Conservation (phyloP, 306 rosid species). For the Crataegus laevigata region DNA sequence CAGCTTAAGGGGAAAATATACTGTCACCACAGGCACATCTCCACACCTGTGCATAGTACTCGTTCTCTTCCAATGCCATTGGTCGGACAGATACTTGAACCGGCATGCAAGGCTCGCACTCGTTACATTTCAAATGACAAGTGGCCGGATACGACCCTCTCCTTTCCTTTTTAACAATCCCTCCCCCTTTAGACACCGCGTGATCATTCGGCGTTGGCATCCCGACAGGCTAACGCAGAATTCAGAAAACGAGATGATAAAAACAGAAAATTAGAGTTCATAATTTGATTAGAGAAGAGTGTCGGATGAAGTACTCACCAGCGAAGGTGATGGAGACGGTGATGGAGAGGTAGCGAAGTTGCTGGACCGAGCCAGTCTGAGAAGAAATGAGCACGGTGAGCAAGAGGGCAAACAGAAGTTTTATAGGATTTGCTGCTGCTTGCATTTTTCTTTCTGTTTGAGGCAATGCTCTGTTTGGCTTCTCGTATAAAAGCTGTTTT, state of each 20-base stretch:
- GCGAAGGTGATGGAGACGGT: conserved; percentile 47
- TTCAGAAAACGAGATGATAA: background rate
- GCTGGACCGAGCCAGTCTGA: conserved; percentile 14
- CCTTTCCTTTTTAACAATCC: background rate
- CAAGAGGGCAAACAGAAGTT: conserved; percentile 3
- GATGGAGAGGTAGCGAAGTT: conserved; percentile 26
- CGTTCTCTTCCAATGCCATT: conserved; percentile 27
- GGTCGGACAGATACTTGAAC: conserved; percentile 49
- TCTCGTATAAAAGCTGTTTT: background rate
- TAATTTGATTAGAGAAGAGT: background rate
- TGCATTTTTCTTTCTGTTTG: conserved; percentile 13
- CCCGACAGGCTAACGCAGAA: conserved; percentile 18
- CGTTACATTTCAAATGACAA: conserved; percentile 47
- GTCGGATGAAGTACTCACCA: conserved; percentile 17
- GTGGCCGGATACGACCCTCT: conserved; percentile 42
- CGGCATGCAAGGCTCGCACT: conserved; percentile 52
- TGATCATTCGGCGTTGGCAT: background rate
- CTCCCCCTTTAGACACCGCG: background rate
- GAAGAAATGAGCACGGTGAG: conserved; percentile 15
- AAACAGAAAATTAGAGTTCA: background rate
- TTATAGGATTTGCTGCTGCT: conserved; percentile 11
- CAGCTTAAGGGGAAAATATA: conserved; percentile 39
- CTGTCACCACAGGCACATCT: conserved; percentile 48
- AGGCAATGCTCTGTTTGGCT: background rate
- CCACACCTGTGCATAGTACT: conserved; percentile 62